Percentiles rank a stretch among this genome's conserved stretches.
Conservation (phyloP, 805 yeast species). For the Suhomyces sp. region DNA sequence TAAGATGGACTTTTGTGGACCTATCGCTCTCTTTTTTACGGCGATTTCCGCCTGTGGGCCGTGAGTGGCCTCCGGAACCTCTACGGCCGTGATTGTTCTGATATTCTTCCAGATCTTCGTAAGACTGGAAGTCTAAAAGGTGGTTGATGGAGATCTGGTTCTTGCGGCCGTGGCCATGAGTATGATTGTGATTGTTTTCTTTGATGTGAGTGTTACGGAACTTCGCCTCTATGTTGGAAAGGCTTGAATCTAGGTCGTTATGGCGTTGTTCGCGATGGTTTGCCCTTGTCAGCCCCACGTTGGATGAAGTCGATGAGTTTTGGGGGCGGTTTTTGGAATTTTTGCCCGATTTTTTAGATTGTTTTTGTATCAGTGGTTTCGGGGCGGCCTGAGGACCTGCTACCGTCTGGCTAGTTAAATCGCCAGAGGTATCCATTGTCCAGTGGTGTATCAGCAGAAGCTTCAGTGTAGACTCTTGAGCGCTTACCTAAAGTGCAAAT, state of each 20-base stretch:
- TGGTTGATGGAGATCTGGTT: slow-evolving; percentile 59
- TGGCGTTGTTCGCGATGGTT: neutral
- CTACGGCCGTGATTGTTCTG: slow-evolving; percentile 17
- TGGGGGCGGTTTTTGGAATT: neutral
- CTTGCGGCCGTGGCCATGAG: slow-evolving; percentile 20
- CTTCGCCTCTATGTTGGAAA: neutral
- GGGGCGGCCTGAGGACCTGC: neutral
- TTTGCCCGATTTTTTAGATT: neutral
- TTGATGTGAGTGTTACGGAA: neutral
- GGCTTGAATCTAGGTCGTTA: neutral
- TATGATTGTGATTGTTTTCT: slow-evolving; percentile 9
- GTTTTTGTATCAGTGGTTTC: neutral
- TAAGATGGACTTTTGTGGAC: slow-evolving; percentile 41
- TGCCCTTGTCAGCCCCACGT: neutral
- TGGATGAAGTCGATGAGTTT: neutral
- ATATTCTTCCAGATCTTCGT: slow-evolving; percentile 39
- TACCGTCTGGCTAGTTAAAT: neutral
- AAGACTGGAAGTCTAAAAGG: slow-evolving; percentile 54
- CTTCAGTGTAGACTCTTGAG: neutral
- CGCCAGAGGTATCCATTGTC: neutral
- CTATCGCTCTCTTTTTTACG: neutral
- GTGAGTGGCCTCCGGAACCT: slow-evolving; percentile 1
- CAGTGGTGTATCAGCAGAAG: neutral
- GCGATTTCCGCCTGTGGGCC: slow-evolving; percentile 1
- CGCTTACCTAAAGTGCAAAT: neutral